These are phyloP conservation scores for Mycena kentingensis DNA, from an alignment of 768 basidiomycete species.

Conservation along the genomic window DNA sequence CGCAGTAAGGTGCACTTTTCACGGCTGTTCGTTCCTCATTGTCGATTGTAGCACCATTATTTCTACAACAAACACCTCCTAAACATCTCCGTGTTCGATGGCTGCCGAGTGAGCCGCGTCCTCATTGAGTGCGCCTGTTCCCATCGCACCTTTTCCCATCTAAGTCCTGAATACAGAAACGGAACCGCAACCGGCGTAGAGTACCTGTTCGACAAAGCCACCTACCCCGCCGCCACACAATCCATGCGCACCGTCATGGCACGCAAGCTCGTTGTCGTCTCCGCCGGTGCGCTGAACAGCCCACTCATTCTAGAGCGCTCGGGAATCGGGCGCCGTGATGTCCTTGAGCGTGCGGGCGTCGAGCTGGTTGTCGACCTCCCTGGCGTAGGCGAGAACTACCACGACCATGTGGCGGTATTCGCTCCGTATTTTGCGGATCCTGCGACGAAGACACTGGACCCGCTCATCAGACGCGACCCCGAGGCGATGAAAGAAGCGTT, in stretches of 20 bases:
- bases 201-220: slow-evolving; percentile 15
- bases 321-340: slow-evolving; percentile 38
- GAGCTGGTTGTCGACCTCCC: slow-evolving; percentile 37
- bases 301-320: slow-evolving; percentile 53
- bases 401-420: not conserved
- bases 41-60: slow-evolving; percentile 33
- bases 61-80: slow-evolving; percentile 27
- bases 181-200: slow-evolving; percentile 19
- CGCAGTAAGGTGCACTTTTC: not conserved
- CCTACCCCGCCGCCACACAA: slow-evolving; percentile 15
- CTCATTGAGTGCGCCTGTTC: slow-evolving; percentile 24
- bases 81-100: slow-evolving; percentile 28
- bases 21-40: not conserved
- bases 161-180: slow-evolving; percentile 21
- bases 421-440: slow-evolving; percentile 11
- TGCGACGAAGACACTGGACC: slow-evolving; percentile 1
- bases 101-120: slow-evolving; percentile 28
- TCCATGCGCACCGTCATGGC: slow-evolving; percentile 26
- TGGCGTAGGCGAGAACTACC: slow-evolving; percentile 43
- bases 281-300: slow-evolving; percentile 40
- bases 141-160: not conserved
- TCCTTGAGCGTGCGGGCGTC: slow-evolving; percentile 33
- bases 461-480: slow-evolving; percentile 13
- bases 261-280: slow-evolving; percentile 38
- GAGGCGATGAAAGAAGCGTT: slow-evolving; percentile 1